These are phyloP conservation scores for Picochlorum sp. DNA, from an alignment of 139 green algal species.

Conservation along the genomic window DNA sequence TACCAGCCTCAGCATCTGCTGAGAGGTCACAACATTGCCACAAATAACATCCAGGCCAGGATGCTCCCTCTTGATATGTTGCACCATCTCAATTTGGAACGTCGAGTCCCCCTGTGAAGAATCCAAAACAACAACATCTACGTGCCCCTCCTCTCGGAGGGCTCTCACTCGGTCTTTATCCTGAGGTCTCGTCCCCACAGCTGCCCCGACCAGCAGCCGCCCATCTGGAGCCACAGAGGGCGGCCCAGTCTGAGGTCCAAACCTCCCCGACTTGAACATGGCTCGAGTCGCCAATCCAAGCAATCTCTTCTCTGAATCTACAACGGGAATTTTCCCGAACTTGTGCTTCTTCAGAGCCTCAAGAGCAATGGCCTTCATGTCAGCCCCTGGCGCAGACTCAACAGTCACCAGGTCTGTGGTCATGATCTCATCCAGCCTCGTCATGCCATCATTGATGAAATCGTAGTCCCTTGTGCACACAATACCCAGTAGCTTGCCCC, in stretches of 20 bases:
- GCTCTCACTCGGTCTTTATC: conserved; percentile 65
- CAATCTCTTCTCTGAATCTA: conserved; percentile 56
- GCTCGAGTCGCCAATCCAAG: conserved; percentile 58
- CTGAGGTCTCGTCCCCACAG: conserved; percentile 75
- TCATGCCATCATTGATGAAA: conserved; percentile 65
- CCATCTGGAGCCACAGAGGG: conserved; percentile 61
- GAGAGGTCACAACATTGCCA: conserved; percentile 85
- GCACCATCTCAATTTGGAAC: conserved; percentile 88
- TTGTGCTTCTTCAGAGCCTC: conserved; percentile 47
- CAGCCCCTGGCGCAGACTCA: neutral
- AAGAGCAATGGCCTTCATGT: conserved; percentile 35
- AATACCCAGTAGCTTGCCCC: conserved; percentile 76
- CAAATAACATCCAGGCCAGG: conserved; percentile 88
- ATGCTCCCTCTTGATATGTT: conserved; percentile 76
- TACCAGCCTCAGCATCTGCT: conserved; percentile 32
- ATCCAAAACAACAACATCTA: conserved; percentile 87
- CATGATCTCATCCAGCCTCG: conserved; percentile 69
- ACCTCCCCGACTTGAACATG: conserved; percentile 37
- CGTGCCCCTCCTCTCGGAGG: conserved; percentile 38
- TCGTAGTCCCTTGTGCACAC: conserved; percentile 74
- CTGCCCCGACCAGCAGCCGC: conserved; percentile 70
- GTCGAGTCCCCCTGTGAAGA: conserved; percentile 79
- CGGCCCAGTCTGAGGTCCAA: conserved; percentile 20
- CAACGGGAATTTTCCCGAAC: conserved; percentile 59
- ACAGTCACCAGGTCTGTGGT: conserved; percentile 55